A percentile compares a stretch with the other conserved stretches of the same genome.
Conservation (phyloP, 1,139 yeast genomes). For the Kluyveromyces sp. region DNA sequence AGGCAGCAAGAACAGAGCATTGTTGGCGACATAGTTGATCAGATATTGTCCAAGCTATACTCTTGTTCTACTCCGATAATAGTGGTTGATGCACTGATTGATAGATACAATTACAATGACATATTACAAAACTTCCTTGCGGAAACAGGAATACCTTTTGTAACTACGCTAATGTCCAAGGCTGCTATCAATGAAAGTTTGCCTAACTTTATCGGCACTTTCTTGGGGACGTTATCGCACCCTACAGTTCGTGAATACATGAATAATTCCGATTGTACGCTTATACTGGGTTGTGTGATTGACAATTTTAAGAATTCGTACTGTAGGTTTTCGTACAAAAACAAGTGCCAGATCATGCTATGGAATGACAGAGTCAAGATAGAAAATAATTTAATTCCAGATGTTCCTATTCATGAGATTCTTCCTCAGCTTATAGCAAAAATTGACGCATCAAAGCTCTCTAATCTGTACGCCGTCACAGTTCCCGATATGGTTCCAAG, state of each 20-base stretch:
- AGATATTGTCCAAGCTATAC: conserved; percentile 43
- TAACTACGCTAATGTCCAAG: conserved; percentile 89
- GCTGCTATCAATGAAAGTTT: conserved; percentile 65
- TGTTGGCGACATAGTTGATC: conserved; percentile 33
- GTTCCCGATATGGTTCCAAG: conserved; percentile 30
- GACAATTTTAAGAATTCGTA: conserved; percentile 87
- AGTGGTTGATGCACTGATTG: conserved; percentile 79
- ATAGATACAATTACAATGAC: conserved; percentile 55
- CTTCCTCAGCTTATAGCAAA: conserved; percentile 39
- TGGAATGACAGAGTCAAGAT: conserved; percentile 64
- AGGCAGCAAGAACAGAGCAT: not conserved
- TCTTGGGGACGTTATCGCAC: conserved; percentile 68
- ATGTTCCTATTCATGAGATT: conserved; percentile 62
- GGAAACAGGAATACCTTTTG: conserved; percentile 71
- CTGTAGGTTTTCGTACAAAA: conserved; percentile 68
- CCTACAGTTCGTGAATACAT: conserved; percentile 73
- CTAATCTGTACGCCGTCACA: conserved; percentile 27
- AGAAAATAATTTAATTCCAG: conserved; percentile 57
- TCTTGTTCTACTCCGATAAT: conserved; percentile 59
- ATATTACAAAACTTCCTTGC: conserved; percentile 55
- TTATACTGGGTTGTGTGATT: conserved; percentile 70
- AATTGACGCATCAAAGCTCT: conserved; percentile 32
- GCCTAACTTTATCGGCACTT: conserved; percentile 74
- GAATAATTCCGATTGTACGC: conserved; percentile 64
- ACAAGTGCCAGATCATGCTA: conserved; percentile 70